Evolutionary conservation across 495 filamentous ascomycete species (phyloP).

Genomic region (Talaromyces trachyspermus): DNA sequence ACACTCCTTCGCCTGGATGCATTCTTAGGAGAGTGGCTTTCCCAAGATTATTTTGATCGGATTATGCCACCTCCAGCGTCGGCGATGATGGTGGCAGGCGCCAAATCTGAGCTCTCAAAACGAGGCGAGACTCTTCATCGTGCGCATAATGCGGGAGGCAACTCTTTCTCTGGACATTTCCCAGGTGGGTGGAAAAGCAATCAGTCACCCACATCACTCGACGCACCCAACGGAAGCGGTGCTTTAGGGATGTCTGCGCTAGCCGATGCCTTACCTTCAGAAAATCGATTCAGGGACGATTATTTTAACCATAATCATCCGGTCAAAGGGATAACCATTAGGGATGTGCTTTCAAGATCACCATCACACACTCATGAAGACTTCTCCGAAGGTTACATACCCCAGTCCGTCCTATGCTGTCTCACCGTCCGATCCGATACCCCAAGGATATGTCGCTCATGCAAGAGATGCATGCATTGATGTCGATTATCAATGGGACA

Average conservation of each 20-base stretch:
- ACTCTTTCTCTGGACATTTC: conserved; percentile 40
- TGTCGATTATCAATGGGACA: conserved; percentile 93
- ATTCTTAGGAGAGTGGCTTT: conserved; percentile 92
- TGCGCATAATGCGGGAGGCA: conserved; percentile 16
- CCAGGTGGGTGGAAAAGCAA: conserved; percentile 56
- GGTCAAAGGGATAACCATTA: conserved; percentile 2
- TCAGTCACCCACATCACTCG: conserved; percentile 16
- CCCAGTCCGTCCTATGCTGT: conserved; percentile 79
- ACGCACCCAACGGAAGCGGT: conserved; percentile 19
- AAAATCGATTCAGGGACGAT: neutral
- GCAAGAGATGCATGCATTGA: conserved; percentile 82
- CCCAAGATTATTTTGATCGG: conserved; percentile 82
- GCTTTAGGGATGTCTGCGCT: conserved; percentile 13
- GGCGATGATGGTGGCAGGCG: conserved; percentile 74
- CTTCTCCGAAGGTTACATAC: conserved; percentile 46
- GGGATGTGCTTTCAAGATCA: conserved; percentile 5
- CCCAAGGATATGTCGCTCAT: conserved; percentile 79
- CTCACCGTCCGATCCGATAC: conserved; percentile 71
- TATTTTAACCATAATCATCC: neutral
- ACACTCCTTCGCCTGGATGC: conserved; percentile 69
- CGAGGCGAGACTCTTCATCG: conserved; percentile 47
- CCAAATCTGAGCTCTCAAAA: conserved; percentile 76
- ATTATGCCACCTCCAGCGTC: conserved; percentile 86
- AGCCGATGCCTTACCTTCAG: neutral
- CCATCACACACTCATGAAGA: conserved; percentile 4